Evolutionary conservation across 1,139 yeast species (phyloP).

Genomic region (Yamadazyma songkhlaensis): DNA sequence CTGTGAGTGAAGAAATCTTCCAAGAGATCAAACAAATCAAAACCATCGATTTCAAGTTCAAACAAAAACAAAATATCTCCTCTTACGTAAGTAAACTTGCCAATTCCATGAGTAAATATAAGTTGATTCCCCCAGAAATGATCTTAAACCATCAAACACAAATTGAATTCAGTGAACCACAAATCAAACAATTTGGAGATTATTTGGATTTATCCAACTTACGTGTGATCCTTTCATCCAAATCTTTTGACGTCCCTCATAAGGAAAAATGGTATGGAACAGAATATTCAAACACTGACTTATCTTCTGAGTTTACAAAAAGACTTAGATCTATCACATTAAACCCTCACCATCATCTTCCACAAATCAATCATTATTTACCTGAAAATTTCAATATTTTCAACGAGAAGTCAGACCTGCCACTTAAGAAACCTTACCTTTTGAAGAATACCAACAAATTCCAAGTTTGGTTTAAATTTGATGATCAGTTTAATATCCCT

Average conservation of each 20-base stretch:
- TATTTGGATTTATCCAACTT: constrained; percentile 58
- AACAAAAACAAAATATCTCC: constrained; percentile 63
- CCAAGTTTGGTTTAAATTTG: constrained; percentile 84
- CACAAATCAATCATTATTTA: constrained; percentile 71
- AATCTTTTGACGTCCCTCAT: constrained; percentile 36
- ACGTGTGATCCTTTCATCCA: constrained; percentile 57
- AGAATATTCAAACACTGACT: constrained; percentile 52
- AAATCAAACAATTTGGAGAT: constrained; percentile 49
- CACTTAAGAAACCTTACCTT: constrained; percentile 37
- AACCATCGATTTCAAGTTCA: constrained; percentile 56
- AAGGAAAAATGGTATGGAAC: constrained; percentile 92
- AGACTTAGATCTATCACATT: constrained; percentile 22
- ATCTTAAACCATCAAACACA: constrained; percentile 58
- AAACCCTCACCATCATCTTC: constrained; percentile 53
- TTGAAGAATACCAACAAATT: constrained; percentile 30
- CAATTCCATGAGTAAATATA: constrained; percentile 37
- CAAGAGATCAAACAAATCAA: constrained; percentile 48
- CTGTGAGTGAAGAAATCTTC: constrained; percentile 54
- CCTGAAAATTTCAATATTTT: constrained; percentile 71
- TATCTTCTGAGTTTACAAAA: constrained; percentile 38
- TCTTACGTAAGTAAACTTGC: constrained; percentile 56
- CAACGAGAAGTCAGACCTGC: constrained; percentile 31
- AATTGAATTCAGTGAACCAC: constrained; percentile 55
- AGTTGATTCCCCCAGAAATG: constrained; percentile 58
- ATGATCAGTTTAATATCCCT: constrained; percentile 87